These are phyloP conservation scores for Lentinula raphanica DNA, from an alignment of 768 basidiomycete species.

Conservation along the genomic window DNA sequence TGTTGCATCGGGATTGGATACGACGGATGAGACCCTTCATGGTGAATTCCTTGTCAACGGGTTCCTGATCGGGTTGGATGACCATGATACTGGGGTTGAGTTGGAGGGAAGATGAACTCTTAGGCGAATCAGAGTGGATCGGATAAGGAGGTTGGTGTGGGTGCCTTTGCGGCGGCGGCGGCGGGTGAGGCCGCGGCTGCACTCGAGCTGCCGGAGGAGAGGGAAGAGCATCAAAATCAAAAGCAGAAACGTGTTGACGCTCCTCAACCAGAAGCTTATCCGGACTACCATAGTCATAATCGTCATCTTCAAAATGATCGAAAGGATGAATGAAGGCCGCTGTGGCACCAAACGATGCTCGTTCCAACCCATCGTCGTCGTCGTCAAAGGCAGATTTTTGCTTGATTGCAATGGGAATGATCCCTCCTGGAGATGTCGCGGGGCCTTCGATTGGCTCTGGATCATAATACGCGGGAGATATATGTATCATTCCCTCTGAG, in stretches of 20 bases:
- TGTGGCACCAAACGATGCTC: conserved; percentile 28
- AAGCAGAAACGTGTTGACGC: conserved; percentile 34
- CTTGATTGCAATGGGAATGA: conserved; percentile 11
- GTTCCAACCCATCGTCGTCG: conserved; percentile 10
- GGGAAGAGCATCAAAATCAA: conserved; percentile 51
- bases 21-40: conserved; percentile 31
- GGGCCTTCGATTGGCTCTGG: conserved; percentile 21
- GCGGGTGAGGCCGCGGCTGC: not conserved
- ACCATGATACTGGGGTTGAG: not conserved
- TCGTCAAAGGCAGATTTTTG: conserved; percentile 11
- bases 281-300: conserved; percentile 23
- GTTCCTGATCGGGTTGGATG: conserved; percentile 17
- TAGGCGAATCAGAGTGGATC: not conserved
- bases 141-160: not conserved
- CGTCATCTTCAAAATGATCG: conserved; percentile 25
- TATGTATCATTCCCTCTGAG: conserved; percentile 17
- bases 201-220: conserved; percentile 15
- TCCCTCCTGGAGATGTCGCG: conserved; percentile 14
- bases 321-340: conserved; percentile 49
- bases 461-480: conserved; percentile 22
- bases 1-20: conserved; percentile 38
- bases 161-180: not conserved
- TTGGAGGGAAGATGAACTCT: not conserved
- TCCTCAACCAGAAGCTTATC: conserved; percentile 27
- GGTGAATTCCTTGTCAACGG: conserved; percentile 17